Evolutionary conservation across 192 early-diverging fungal species (phyloP), one percentile per base, ranked within the genome.

Genomic region (Umbelopsis vinacea): DNA sequence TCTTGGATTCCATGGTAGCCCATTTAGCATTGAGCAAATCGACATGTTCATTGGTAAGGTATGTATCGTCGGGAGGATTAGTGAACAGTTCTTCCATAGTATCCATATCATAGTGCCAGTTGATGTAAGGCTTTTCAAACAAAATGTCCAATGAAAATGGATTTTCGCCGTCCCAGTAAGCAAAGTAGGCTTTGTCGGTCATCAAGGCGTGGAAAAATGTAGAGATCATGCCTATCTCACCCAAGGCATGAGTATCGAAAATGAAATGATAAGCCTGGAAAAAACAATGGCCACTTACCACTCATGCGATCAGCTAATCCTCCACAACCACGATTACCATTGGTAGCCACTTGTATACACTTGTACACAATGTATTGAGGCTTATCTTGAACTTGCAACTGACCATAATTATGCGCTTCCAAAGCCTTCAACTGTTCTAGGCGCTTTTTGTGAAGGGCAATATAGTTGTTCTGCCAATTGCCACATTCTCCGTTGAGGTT

Each of bases 261-360:
- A 46, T 6, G 8, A 40, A 43, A 43, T 43, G 29, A 3, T 29
- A 1, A 29, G 1, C 29, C 29, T 29, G 29, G 43, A 37, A 76
- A 68, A 72, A 26, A 38, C 14, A 6, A 33, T 24, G 24, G 46
- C 45, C 29, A 21, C 66, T 47, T 83, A 81, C 82, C 79, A 46
- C 73, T 73, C 79, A 81, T 81, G 22, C 82, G 71, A 75, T 84
- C 80, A 14, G 80, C 79, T n/a, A 84, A 69, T 33, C 82, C 82
- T 60, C 82, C 82, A 73, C 82, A 84, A 35, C 81, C 76, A 57
- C 79, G 75, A 24, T 81, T 76, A 29, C 73, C 70, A 54, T 74
- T 74, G 24, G 48, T 63, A 11, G 70, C 75, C 17, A 75, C 71
- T 6, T 72, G 72, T 70, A 76, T 71, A 70, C 82, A 84, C 45